phyloP scores from a whole-genome alignment of 1,284 basidiomycete species.

The Apiotrichum mycotoxinovorans region DNA sequence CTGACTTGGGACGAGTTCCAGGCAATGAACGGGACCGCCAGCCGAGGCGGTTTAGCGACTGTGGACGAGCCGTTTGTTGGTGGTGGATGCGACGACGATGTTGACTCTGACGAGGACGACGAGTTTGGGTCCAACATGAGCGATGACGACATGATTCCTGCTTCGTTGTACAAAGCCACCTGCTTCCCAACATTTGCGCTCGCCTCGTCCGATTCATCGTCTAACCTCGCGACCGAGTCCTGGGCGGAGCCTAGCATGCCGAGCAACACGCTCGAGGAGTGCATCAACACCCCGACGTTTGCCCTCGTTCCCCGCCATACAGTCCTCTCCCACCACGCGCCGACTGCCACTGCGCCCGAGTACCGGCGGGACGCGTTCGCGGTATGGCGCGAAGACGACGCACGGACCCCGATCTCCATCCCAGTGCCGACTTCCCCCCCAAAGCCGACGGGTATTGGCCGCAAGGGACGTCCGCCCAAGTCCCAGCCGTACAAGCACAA shows the following conservation, averaged over 20 bases:
- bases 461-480: not conserved
- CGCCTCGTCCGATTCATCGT: not conserved
- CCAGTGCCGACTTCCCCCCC: not conserved
- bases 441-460: not conserved
- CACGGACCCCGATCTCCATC: too few species aligned
- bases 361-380: too few species aligned
- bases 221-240: not conserved
- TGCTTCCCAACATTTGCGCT: not conserved
- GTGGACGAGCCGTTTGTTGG: not conserved
- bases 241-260: not conserved
- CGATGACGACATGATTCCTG: not conserved
- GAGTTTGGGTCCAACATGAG: not conserved
- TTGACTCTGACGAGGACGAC: not conserved
- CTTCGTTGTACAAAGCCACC: not conserved
- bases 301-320: not conserved
- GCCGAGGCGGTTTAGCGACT: not conserved
- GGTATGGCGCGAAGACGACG: not conserved
- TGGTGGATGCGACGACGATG: not conserved
- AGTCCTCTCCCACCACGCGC: not conserved
- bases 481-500: not conserved
- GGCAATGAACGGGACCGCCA: not conserved
- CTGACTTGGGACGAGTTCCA: conserved; percentile 4
- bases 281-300: conserved; percentile 10
- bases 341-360: too few species aligned
- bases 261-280: not conserved